Conservation (phyloP, 495 filamentous ascomycete species). For the Penicillium fimorum region DNA sequence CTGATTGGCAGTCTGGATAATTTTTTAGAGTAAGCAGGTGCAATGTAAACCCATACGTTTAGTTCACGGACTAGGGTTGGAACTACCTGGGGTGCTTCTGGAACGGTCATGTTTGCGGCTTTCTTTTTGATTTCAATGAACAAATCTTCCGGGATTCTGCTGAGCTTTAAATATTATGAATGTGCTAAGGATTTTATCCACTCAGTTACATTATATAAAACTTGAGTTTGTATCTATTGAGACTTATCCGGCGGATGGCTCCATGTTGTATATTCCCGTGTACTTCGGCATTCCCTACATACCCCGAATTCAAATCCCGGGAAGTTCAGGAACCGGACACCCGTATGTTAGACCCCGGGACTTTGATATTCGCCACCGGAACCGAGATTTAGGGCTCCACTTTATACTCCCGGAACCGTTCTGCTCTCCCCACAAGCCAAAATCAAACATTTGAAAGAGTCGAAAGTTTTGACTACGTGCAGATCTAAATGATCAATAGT, state of each 20-base stretch:
- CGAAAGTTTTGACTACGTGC: not conserved
- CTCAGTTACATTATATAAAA: not conserved
- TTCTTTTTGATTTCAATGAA: not conserved
- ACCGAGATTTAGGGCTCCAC: conserved; percentile 3
- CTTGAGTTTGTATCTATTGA: not conserved
- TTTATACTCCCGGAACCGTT: conserved; percentile 2
- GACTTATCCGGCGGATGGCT: not conserved
- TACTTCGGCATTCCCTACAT: not conserved
- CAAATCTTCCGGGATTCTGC: not conserved
- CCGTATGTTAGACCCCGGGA: no score
- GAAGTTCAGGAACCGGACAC: not conserved
- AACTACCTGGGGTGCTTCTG: not conserved
- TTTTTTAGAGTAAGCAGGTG: not conserved
- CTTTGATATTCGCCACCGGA: conserved; percentile 12
- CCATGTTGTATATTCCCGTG: no score
- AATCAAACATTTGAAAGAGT: not conserved
- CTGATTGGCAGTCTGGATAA: conserved; percentile 12
- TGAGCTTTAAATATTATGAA: conserved; percentile 1
- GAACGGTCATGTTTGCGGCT: not conserved
- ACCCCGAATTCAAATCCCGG: conserved; percentile 1
- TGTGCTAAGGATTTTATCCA: not conserved
- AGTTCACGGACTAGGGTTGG: not conserved
- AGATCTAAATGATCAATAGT: not conserved
- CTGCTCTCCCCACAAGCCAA: not conserved
- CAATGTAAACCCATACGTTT: not conserved